Evolutionary conservation across 768 basidiomycete genomes (phyloP).

Genomic region (Clavulina sp.): DNA sequence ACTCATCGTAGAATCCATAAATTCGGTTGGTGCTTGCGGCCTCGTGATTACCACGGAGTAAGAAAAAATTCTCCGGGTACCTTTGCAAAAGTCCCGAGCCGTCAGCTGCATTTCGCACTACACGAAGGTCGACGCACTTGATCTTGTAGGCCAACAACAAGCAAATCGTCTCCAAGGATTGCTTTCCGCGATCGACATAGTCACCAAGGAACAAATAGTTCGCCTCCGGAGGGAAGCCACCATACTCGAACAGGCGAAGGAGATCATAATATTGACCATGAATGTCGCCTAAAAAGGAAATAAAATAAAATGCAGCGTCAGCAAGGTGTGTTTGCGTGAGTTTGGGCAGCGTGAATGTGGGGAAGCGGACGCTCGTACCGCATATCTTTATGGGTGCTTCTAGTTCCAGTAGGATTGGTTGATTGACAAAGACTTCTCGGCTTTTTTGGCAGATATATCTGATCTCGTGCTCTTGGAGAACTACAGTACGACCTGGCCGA

Average conservation of each 20-base stretch:
- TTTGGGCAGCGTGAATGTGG: too few relatives aligned
- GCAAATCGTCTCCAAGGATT: conserved; percentile 98
- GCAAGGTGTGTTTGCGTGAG: too few relatives aligned
- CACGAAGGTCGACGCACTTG: too few relatives aligned
- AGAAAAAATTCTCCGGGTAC: conserved; percentile 99
- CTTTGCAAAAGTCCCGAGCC: too few relatives aligned
- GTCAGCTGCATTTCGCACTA: too few relatives aligned
- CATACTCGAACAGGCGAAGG: conserved; percentile 93
- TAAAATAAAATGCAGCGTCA: conserved; percentile 4
- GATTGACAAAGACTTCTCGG: conserved; percentile 97
- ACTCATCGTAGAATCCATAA: conserved; percentile 99
- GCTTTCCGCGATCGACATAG: conserved; percentile 98
- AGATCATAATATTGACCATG: conserved; percentile 99
- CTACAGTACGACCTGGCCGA: conserved; percentile 94
- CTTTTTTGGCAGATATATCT: conserved; percentile 98
- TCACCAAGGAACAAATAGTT: conserved; percentile 99
- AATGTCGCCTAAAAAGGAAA: conserved; percentile 73
- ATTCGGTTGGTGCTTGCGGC: conserved; percentile 99
- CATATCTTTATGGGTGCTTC: conserved; percentile 99
- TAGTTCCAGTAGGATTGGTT: conserved; percentile 92
- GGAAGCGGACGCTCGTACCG: conserved; percentile 45
- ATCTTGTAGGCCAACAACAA: conserved; percentile 98
- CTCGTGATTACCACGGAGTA: conserved; percentile 96
- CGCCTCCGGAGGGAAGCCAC: conserved; percentile 98
- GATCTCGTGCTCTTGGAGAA: conserved; percentile 98